Evolutionary conservation across 1,284 basidiomycete genomes (phyloP).

Genomic region (Cutaneotrichosporon curvatum): DNA sequence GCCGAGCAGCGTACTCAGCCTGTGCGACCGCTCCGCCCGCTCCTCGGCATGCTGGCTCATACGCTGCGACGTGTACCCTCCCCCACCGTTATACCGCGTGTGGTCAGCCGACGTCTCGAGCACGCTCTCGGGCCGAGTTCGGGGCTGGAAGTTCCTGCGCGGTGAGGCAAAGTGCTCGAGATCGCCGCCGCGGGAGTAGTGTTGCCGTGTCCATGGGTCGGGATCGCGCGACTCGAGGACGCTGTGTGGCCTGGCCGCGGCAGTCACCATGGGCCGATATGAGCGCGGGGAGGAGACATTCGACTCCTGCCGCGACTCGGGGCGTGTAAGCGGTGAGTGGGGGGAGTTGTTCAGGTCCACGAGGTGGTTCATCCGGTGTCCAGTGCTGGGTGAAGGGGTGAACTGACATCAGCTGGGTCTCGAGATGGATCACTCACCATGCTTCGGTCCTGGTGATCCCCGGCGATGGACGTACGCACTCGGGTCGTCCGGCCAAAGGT

Average conservation of each 20-base stretch:
- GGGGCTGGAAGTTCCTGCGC: background rate
- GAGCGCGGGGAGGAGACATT: too few relatives aligned
- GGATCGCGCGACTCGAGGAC: background rate
- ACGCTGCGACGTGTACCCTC: too few relatives aligned
- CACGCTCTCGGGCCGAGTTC: constrained; percentile 15
- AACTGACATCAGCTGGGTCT: background rate
- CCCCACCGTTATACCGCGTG: constrained; percentile 10
- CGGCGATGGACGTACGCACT: background rate
- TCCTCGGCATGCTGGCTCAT: background rate
- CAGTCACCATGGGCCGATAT: background rate
- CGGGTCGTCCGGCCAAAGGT: background rate
- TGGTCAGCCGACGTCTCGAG: constrained; percentile 13
- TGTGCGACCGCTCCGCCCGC: constrained; percentile 2
- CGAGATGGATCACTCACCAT: too few relatives aligned
- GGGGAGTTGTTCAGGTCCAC: too few relatives aligned
- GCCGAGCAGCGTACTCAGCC: constrained; percentile 57
- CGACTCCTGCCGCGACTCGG: background rate
- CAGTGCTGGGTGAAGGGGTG: background rate
- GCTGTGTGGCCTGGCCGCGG: background rate
- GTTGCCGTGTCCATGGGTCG: background rate
- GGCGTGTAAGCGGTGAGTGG: background rate
- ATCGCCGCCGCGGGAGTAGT: constrained; percentile 1
- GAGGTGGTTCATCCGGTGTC: background rate
- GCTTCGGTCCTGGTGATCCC: too few relatives aligned
- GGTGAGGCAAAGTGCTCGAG: constrained; percentile 3